Percentiles rank a stretch among this genome's conserved stretches.
Conservation (phyloP, 306 rosid species). For the Trifolium fragiferum region DNA sequence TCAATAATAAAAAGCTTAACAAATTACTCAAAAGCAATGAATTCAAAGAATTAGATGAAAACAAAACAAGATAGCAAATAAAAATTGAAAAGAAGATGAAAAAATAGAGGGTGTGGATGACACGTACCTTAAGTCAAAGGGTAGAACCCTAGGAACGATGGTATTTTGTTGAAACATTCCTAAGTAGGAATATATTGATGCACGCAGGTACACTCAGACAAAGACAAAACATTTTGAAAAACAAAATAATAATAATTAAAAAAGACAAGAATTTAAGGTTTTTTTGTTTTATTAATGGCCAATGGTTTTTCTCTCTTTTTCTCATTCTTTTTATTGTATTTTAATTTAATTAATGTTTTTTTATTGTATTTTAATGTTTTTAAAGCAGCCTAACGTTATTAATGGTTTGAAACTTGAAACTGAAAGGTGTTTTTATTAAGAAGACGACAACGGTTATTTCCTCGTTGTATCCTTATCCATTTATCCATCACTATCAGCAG, state of each 20-base stretch:
- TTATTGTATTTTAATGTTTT: no score
- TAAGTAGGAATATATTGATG: constrained; percentile 43
- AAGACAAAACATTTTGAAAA: constrained; percentile 4
- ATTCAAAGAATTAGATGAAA: not conserved
- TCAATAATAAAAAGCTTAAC: not conserved
- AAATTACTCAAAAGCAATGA: constrained; percentile 16
- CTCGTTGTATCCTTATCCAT: not conserved
- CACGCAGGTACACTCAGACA: constrained; percentile 41
- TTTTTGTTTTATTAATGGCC: constrained; percentile 4
- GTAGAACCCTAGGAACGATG: constrained; percentile 50
- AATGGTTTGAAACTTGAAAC: not conserved
- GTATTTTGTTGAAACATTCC: constrained; percentile 45
- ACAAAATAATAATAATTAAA: not conserved
- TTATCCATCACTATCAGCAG: not conserved
- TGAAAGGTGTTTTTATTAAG: not conserved
- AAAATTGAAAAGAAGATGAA: not conserved
- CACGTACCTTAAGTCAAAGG: constrained; percentile 44
- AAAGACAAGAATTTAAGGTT: constrained; percentile 14
- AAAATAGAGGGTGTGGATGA: not conserved
- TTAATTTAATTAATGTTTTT: no score
- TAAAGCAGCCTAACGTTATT: no score
- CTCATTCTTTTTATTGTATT: not conserved
- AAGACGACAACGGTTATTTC: not conserved
- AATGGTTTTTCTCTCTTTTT: not conserved
- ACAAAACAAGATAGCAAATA: not conserved